These are phyloP conservation scores for Puccinia hordei DNA, from an alignment of 1,284 basidiomycete species.

Conservation along the genomic window DNA sequence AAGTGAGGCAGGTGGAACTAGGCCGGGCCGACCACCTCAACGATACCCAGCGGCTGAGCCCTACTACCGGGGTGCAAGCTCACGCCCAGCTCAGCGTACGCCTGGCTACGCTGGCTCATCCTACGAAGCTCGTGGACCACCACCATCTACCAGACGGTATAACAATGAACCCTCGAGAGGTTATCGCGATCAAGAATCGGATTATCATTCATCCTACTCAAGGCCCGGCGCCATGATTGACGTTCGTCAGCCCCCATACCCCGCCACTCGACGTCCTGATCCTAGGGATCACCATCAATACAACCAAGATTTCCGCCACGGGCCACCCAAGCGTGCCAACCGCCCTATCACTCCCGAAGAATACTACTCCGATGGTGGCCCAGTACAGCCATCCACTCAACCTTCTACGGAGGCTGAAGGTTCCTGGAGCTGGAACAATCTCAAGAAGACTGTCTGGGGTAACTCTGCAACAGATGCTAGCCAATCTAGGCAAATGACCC, in stretches of 20 bases:
- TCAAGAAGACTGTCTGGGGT: constrained; percentile 50
- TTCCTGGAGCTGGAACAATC: constrained; percentile 34
- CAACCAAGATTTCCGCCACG: background rate
- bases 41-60: constrained; percentile 18
- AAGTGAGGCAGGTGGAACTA: constrained; percentile 35
- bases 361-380: background rate
- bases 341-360: constrained; percentile 5
- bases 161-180: constrained; percentile 6
- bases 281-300: background rate
- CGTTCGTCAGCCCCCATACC: background rate
- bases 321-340: constrained; percentile 10
- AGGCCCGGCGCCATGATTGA: constrained; percentile 21
- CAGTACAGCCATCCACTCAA: background rate
- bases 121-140: background rate
- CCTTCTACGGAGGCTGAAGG: constrained; percentile 22
- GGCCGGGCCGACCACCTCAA: constrained; percentile 31
- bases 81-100: constrained; percentile 21
- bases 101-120: constrained; percentile 10
- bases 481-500: background rate
- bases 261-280: constrained; percentile 3
- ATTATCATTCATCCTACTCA: constrained; percentile 5
- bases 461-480: constrained; percentile 9
- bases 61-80: constrained; percentile 4
- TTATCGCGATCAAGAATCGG: background rate
- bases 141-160: constrained; percentile 7